Conservation (phyloP, 768 basidiomycete genomes). For the Russula griseocarnosa region DNA sequence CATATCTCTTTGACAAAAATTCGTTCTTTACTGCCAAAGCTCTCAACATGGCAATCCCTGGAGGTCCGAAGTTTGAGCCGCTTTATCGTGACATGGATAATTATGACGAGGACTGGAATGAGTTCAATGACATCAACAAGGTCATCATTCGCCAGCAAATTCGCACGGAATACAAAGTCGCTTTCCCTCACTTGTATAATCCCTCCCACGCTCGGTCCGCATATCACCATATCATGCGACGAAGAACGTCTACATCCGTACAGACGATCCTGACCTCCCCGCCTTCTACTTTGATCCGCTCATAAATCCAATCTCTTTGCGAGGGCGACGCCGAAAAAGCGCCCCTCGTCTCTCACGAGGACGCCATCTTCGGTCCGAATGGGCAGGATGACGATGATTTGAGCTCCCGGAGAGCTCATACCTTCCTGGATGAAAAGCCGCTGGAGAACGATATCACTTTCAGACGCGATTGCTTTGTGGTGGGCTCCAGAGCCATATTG, state of each 20-base stretch:
- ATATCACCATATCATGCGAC: slow-evolving; percentile 89
- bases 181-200: slow-evolving; percentile 99
- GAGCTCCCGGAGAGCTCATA: slow-evolving; percentile 71
- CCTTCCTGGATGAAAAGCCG: slow-evolving; percentile 74
- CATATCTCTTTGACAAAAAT: slow-evolving; percentile 95
- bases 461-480: slow-evolving; percentile 96
- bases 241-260: slow-evolving; percentile 98
- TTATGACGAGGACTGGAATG: slow-evolving; percentile 99
- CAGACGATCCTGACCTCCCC: slow-evolving; percentile 98
- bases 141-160: slow-evolving; percentile 99
- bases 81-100: slow-evolving; percentile 95
- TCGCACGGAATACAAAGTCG: slow-evolving; percentile 97
- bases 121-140: slow-evolving; percentile 99
- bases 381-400: slow-evolving; percentile 84
- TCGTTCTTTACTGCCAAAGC: slow-evolving; percentile 98
- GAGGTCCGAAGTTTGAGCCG: slow-evolving; percentile 98
- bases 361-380: slow-evolving; percentile 86
- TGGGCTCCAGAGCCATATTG: slow-evolving; percentile 98
- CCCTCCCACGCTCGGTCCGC: slow-evolving; percentile 89
- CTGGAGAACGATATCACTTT: slow-evolving; percentile 85
- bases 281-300: slow-evolving; percentile 99
- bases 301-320: slow-evolving; percentile 94
- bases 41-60: slow-evolving; percentile 93
- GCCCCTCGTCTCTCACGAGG: slow-evolving; percentile 83
- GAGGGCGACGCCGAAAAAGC: slow-evolving; percentile 84